Percentiles rank a stretch among this genome's conserved stretches.
phyloP scores from a whole-genome alignment of 2,329 filamentous ascomycete genomes.

The Cytospora leucostoma region DNA sequence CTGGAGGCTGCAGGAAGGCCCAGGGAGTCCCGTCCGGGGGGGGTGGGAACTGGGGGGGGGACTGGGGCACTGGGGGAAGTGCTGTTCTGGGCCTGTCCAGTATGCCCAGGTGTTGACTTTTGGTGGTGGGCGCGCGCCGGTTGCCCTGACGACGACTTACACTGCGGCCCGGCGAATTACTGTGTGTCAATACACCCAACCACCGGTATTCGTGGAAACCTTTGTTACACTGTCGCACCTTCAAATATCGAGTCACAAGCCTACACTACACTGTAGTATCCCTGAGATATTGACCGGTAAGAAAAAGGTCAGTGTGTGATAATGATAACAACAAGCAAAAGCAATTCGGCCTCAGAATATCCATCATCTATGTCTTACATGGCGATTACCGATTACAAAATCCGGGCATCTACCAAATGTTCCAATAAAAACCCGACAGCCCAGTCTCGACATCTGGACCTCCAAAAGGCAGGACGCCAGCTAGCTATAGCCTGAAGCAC shows the following conservation, averaged over 20 bases:
- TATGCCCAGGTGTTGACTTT: constrained; percentile 2
- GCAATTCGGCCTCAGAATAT: neutral
- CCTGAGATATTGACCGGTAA: no score
- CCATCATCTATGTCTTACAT: neutral
- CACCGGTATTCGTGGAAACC: neutral
- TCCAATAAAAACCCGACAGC: no score
- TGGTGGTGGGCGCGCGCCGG: neutral
- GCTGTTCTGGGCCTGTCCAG: no score
- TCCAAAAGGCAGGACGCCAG: no score
- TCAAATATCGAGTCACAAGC: neutral
- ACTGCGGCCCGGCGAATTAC: neutral
- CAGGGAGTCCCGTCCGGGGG: neutral
- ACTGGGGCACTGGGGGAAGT: no score
- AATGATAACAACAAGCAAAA: neutral
- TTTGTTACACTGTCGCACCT: neutral
- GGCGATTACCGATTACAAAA: neutral
- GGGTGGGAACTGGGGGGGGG: no score
- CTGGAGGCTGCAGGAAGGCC: neutral
- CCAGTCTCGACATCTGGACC: no score
- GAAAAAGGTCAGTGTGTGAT: no score
- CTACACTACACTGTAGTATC: no score
- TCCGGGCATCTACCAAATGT: neutral
- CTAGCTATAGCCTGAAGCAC: no score
- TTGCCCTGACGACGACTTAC: neutral
- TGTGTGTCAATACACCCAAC: neutral